Conservation (phyloP, 1,284 basidiomycete genomes). For the Trichosporon ovoides region DNA sequence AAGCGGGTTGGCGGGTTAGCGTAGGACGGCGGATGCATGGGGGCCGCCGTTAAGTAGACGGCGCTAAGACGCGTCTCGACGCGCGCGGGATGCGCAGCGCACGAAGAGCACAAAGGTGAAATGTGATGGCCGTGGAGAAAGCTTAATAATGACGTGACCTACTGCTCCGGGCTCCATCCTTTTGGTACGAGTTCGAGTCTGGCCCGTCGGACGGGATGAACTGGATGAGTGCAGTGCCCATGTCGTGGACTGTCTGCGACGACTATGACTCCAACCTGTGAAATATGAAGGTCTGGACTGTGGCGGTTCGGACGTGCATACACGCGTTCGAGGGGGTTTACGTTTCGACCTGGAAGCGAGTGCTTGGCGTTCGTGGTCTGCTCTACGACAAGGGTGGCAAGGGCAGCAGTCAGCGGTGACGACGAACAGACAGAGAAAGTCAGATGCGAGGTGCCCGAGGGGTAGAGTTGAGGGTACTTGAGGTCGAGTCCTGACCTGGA, state of each 20-base stretch:
- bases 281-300: too few relatives aligned
- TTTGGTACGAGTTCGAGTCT: conserved; percentile 3
- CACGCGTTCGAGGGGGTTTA: too few relatives aligned
- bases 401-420: too few relatives aligned
- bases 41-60: background rate
- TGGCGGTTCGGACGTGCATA: too few relatives aligned
- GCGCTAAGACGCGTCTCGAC: background rate
- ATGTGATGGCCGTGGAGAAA: background rate
- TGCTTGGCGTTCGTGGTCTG: too few relatives aligned
- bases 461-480: too few relatives aligned
- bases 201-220: conserved; percentile 5
- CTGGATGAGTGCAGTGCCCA: conserved; percentile 3
- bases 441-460: too few relatives aligned
- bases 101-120: background rate
- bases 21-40: background rate
- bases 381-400: too few relatives aligned
- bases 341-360: too few relatives aligned
- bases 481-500: too few relatives aligned
- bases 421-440: too few relatives aligned
- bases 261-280: too few relatives aligned
- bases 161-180: conserved; percentile 1
- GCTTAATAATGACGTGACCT: conserved; percentile 3
- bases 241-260: background rate
- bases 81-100: conserved; percentile 1
- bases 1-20: background rate